Evolutionary conservation across 2,329 filamentous ascomycete genomes (phyloP).

Genomic region (Aspergillus tubingensis): DNA sequence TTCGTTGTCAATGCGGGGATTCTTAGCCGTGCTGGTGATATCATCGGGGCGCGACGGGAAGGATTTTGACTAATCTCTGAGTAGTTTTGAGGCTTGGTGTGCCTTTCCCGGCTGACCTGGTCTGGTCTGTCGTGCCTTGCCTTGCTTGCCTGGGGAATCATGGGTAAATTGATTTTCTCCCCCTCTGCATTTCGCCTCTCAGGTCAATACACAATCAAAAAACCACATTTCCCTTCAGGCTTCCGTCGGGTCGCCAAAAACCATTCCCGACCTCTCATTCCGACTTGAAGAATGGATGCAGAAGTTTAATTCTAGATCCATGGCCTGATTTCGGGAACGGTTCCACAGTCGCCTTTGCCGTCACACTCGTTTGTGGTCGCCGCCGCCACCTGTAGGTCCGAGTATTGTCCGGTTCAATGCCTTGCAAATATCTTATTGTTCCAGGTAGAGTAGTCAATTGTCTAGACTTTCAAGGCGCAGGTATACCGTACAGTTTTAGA

Average conservation of each 20-base stretch:
- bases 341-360: constrained; percentile 1
- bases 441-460: not conserved
- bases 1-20: constrained; percentile 8
- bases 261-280: not conserved
- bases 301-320: constrained; percentile 6
- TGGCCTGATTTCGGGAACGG: constrained; percentile 7
- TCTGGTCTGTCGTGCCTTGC: not conserved
- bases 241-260: not conserved
- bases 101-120: constrained; percentile 2
- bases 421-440: not conserved
- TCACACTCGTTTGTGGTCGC: not conserved
- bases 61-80: constrained; percentile 1
- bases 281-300: not conserved
- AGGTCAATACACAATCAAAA: not conserved
- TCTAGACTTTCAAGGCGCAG: not conserved
- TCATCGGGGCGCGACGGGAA: constrained; percentile 6
- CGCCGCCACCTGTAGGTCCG: not conserved
- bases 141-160: not conserved
- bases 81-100: not conserved
- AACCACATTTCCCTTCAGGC: not conserved
- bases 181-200: not conserved
- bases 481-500: not conserved
- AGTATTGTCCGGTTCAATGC: not conserved
- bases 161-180: not conserved
- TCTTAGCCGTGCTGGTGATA: constrained; percentile 8